Evolutionary conservation across 306 rosid species (phyloP), one percentile per base, ranked within the genome.

Genomic region (Styphnolobium japonicum): DNA sequence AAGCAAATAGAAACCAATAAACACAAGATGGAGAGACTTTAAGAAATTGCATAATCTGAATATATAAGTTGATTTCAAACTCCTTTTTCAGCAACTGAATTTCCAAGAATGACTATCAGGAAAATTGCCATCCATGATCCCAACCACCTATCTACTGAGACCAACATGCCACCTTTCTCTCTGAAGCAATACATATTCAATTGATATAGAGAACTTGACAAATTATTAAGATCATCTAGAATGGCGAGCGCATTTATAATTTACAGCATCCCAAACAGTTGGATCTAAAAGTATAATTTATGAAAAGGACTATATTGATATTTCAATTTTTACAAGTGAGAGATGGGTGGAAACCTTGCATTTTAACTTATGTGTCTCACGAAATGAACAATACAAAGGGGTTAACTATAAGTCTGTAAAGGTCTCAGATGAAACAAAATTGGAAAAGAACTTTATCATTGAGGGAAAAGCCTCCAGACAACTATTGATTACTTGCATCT

Each of bases 1-100:
- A 80, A 79, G 80, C 49, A 25, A 73, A 70, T 16, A 66, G 33
- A 48, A 78, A 74, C 37, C 43, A 70, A 33, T 78, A 7, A 82
- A 66, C 55, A 61, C 19, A 39, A 78, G 25, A 56, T 15, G 21
- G 42, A 51, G 37, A n/a, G 2, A 1, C 25, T 42, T 31, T 57
- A 27, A 14, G 34, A 69, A 43, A 14, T n/a, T 69, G 33, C 82
- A 65, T 40, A 18, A 60, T 71, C 52, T 22, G 71, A 29, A 55
- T 8, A 14, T 25, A 16, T 22, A 67, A 45, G 25, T 37, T 70
- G 22, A 64, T 40, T 71, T 40, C 57, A 71, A 42, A 33, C 25
- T 37, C 36, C 25, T 27, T 25, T 10, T 52, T 68, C 78, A 64
- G 82, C 40, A 63, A 46, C 19, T 37, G 57, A 76, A 76, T 66